Base-by-base conservation (phyloP, 768 basidiomycete species). In the Wakefieldia striispora region DNA sequence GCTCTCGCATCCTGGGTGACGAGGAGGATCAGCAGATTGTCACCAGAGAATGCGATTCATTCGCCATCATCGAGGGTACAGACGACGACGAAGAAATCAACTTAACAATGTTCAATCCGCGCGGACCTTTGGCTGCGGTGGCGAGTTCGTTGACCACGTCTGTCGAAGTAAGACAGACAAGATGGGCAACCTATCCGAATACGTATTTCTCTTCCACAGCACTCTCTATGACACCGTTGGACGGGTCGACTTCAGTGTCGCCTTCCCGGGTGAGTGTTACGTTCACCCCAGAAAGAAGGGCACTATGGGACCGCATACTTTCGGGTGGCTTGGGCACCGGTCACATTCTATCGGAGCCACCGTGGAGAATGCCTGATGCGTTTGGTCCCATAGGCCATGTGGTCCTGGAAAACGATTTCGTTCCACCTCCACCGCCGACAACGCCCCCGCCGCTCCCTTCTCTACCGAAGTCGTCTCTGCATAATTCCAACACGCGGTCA, bases 101-200 rank as follows among this genome's bases (percentile, higher is more conserved):
- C 29, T 51, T 63, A 11, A 43, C 40, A 20, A 40, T 49, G 19
- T 51, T 47, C 38, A 36, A 26, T 47, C 27, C 29, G 24, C 17
- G 31, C 37, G 24, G n/a, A 20, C 20, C 33, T 14, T 47, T 37
- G 17, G 27, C 19, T 16, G 9, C 38, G 13, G 9, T 29, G 27
- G 12, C 39, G 16, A 41, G 51, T 34, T 42, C 20, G 12, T 43
- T n/a, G 16, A 21, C 23, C 13, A 12, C 24, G 16, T 43, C 50
- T 34, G 34, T 17, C 20, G 55, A 45, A 17, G 34, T 29, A 13
- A 46, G 49, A 33, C 36, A 24, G 16, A 43, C 40, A 26, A 75
- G 85, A 45, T 88, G 88, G 87, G 87, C 83, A 11, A 61, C 51
- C 31, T 89, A 84, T 57, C 82, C 85, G 4, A 63, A 71, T 33